Evolutionary conservation across 306 rosid genomes (phyloP).

Genomic region (Canavalia ensiformis): DNA sequence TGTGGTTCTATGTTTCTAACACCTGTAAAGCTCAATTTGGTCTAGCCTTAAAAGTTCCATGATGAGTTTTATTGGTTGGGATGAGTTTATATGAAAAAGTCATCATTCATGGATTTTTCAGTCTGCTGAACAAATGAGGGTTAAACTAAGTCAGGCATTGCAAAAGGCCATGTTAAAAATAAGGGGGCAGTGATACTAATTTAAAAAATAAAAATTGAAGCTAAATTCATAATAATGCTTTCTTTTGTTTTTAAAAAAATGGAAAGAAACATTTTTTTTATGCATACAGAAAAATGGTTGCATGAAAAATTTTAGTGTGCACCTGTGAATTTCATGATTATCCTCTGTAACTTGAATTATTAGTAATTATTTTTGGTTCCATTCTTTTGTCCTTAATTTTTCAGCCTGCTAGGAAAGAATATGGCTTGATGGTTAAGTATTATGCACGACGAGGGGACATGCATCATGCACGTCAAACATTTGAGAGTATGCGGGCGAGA

Average conservation of each 20-base stretch:
- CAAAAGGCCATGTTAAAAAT: neutral
- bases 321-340: neutral
- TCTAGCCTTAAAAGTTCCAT: neutral
- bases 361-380: constrained; percentile 40
- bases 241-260: neutral
- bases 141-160: neutral
- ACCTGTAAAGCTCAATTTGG: constrained; percentile 7
- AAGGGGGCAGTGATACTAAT: neutral
- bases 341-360: constrained; percentile 6
- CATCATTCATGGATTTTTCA: neutral
- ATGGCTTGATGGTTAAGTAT: constrained; percentile 91
- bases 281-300: constrained; percentile 9
- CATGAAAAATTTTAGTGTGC: constrained; percentile 13
- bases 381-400: constrained; percentile 46
- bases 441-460: constrained; percentile 96
- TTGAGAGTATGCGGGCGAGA: constrained; percentile 97
- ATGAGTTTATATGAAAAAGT: neutral
- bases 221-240: neutral
- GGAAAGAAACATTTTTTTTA: neutral
- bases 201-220: constrained; percentile 5
- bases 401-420: constrained; percentile 96
- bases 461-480: constrained; percentile 92
- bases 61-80: neutral
- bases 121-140: neutral
- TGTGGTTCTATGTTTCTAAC: neutral